Conservation (phyloP, 371 early-diverging fungal genomes). For the Circinella minor region DNA sequence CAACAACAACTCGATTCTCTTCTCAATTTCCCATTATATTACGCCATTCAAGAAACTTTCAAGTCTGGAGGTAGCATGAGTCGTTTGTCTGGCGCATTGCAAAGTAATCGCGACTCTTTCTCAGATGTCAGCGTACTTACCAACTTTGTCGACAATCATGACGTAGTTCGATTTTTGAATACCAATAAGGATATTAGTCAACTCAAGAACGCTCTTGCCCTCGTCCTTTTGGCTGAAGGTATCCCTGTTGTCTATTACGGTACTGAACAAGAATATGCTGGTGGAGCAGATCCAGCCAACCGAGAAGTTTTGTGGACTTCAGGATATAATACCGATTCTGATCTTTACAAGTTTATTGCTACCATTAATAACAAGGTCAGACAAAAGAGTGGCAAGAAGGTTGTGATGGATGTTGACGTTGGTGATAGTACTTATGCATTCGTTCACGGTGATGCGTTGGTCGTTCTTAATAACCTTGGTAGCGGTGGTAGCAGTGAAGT, state of each 20-base stretch:
- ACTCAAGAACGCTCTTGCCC: conserved; percentile 43
- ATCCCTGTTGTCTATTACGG: conserved; percentile 47
- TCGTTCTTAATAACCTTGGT: conserved; percentile 33
- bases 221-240: conserved; percentile 33
- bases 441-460: conserved; percentile 23
- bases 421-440: conserved; percentile 27
- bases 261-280: conserved; percentile 44
- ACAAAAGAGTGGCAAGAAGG: conserved; percentile 15
- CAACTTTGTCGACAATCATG: conserved; percentile 54
- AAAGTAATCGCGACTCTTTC: conserved; percentile 18
- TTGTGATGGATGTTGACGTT: conserved; percentile 15
- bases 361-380: conserved; percentile 21
- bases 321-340: conserved; percentile 18
- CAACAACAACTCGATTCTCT: conserved; percentile 25
- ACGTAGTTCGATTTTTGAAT: conserved; percentile 37
- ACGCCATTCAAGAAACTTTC: conserved; percentile 29
- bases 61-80: conserved; percentile 25
- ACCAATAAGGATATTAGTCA: conserved; percentile 29
- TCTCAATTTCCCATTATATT: conserved; percentile 37
- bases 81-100: conserved; percentile 19
- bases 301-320: conserved; percentile 44
- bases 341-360: conserved; percentile 28
- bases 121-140: conserved; percentile 29
- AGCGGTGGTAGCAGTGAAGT: conserved; percentile 19
- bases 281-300: conserved; percentile 41